Percentiles rank a stretch among this genome's conserved stretches.
phyloP scores from a whole-genome alignment of 805 yeast genomes.

The Helenozyma baotianmanensis region DNA sequence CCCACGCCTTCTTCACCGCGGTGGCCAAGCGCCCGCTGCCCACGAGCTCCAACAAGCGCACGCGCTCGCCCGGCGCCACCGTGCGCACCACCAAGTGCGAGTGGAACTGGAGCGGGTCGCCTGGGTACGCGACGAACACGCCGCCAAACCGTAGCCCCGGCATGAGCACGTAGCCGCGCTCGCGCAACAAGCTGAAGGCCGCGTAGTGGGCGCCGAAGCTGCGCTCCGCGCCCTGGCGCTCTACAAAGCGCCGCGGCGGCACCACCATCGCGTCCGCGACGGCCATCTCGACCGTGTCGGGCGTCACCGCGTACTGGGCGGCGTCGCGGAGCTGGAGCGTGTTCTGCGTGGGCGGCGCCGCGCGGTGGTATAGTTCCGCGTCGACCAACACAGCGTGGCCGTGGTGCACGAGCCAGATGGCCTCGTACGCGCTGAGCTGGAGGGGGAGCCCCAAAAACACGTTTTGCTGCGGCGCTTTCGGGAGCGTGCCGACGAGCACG shows the following conservation, averaged over 20 bases:
- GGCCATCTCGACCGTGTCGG: constrained; percentile 4
- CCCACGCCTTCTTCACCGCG: constrained; percentile 83
- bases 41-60: constrained; percentile 56
- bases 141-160: constrained; percentile 95
- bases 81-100: constrained; percentile 70
- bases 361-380: constrained; percentile 25
- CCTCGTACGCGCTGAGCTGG: constrained; percentile 68
- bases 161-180: constrained; percentile 49
- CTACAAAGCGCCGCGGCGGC: constrained; percentile 2
- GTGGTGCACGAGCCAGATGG: constrained; percentile 52
- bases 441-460: constrained; percentile 82
- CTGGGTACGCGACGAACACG: constrained; percentile 84
- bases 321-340: constrained; percentile 3
- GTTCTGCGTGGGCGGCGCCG: constrained; percentile 1
- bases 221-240: constrained; percentile 1
- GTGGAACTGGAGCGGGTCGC: constrained; percentile 88
- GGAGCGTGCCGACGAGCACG: constrained; percentile 73
- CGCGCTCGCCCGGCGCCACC: constrained; percentile 31
- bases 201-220: constrained; percentile 9
- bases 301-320: constrained; percentile 9
- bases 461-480: constrained; percentile 91
- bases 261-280: background rate
- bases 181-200: constrained; percentile 37
- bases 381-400: constrained; percentile 43
- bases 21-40: constrained; percentile 92